A percentile compares a stretch with the other conserved stretches of the same genome.
Conservation (phyloP, 495 filamentous ascomycete genomes). For the Aspergillus funiculosus region DNA sequence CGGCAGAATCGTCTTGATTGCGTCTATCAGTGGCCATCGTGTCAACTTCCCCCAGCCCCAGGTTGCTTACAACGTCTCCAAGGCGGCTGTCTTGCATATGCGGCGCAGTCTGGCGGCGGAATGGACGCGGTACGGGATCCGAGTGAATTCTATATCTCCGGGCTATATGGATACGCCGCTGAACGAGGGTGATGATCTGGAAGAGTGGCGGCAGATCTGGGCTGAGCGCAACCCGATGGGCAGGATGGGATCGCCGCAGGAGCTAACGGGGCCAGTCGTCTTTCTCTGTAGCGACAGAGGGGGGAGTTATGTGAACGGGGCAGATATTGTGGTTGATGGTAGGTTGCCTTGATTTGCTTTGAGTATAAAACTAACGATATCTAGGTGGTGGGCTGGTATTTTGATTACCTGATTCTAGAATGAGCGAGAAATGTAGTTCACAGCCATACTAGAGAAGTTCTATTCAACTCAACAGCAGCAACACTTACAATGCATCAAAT, state of each 20-base stretch:
- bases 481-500: no score
- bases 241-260: conserved; percentile 59
- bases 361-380: not conserved
- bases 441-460: no score
- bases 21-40: conserved; percentile 59
- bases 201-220: conserved; percentile 52
- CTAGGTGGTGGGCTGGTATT: not conserved
- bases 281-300: conserved; percentile 54
- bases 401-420: no score
- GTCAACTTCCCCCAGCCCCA: conserved; percentile 47
- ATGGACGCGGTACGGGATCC: conserved; percentile 51
- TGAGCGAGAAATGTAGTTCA: no score
- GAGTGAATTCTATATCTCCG: conserved; percentile 61
- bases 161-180: conserved; percentile 76
- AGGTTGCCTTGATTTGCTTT: conserved; percentile 9
- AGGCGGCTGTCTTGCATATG: conserved; percentile 34
- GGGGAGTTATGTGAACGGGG: conserved; percentile 64
- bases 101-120: conserved; percentile 35
- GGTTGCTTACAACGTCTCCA: conserved; percentile 39
- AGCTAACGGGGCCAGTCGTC: conserved; percentile 62
- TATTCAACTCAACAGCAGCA: no score
- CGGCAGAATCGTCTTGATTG: conserved; percentile 58
- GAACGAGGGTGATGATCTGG: conserved; percentile 59
- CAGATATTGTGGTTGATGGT: conserved; percentile 56
- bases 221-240: conserved; percentile 59